Evolutionary conservation across 2,329 filamentous ascomycete species (phyloP).

Genomic region (Tolypocladium paradoxum): DNA sequence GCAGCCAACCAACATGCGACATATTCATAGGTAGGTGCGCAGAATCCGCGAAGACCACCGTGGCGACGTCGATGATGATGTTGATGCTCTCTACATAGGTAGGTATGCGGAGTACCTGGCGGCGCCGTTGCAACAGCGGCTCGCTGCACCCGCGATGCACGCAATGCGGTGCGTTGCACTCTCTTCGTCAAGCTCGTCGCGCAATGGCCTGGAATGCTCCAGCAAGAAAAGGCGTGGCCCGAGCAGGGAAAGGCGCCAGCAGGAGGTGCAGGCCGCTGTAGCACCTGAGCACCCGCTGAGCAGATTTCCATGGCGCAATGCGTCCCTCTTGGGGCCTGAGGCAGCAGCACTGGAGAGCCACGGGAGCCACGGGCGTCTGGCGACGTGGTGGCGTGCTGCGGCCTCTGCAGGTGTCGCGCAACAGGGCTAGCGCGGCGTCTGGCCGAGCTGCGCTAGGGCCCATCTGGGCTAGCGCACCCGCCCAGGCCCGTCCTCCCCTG

Average conservation of each 20-base stretch:
- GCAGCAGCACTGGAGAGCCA: no score
- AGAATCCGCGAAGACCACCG: not conserved
- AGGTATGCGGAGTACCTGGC: no score
- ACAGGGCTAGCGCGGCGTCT: not conserved
- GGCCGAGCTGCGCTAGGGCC: not conserved
- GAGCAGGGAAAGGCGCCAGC: not conserved
- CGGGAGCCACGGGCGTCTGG: not conserved
- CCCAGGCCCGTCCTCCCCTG: not conserved
- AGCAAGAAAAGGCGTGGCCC: not conserved
- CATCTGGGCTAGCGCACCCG: not conserved
- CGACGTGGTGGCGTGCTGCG: conserved; percentile 1
- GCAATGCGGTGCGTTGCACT: not conserved
- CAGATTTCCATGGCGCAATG: not conserved
- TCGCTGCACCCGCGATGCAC: not conserved
- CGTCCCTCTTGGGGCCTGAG: not conserved
- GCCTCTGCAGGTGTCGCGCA: not conserved
- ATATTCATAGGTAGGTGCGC: not conserved
- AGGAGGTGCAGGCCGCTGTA: not conserved
- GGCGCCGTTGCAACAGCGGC: not conserved
- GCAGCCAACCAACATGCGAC: not conserved
- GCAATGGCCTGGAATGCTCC: not conserved
- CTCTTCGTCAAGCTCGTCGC: not conserved
- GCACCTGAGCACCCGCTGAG: not conserved
- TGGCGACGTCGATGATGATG: not conserved
- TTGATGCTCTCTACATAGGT: not conserved